phyloP scores from a whole-genome alignment of 306 rosid species.

The Prinsepia uniflora region DNA sequence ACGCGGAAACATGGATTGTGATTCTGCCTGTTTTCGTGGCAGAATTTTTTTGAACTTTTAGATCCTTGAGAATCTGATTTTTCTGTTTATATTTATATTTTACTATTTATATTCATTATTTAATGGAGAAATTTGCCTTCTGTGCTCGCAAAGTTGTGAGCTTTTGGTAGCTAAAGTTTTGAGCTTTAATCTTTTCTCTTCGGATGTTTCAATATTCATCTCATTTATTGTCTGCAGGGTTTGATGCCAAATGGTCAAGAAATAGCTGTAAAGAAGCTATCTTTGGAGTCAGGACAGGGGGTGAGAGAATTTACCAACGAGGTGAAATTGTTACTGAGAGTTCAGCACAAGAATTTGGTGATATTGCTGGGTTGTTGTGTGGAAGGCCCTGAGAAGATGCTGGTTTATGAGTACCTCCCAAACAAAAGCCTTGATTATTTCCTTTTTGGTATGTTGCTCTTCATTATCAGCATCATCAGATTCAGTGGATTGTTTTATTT shows the following conservation, averaged over 20 bases:
- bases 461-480: neutral
- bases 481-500: neutral
- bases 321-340: conserved; percentile 61
- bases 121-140: neutral
- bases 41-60: neutral
- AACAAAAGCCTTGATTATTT: conserved; percentile 85
- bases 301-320: conserved; percentile 76
- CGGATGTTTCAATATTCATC: neutral
- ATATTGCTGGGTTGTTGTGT: conserved; percentile 71
- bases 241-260: conserved; percentile 83
- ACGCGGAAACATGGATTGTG: neutral
- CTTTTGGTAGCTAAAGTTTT: neutral
- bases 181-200: neutral
- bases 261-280: conserved; percentile 85
- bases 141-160: neutral
- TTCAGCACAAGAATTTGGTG: conserved; percentile 85
- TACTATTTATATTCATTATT: neutral
- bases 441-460: conserved; percentile 49
- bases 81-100: neutral
- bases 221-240: conserved; percentile 45
- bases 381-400: conserved; percentile 95
- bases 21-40: neutral
- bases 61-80: neutral
- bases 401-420: conserved; percentile 80
- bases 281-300: conserved; percentile 77